Conservation (phyloP, 2,329 filamentous ascomycete species). For the Mycosphaerella arachidis region DNA sequence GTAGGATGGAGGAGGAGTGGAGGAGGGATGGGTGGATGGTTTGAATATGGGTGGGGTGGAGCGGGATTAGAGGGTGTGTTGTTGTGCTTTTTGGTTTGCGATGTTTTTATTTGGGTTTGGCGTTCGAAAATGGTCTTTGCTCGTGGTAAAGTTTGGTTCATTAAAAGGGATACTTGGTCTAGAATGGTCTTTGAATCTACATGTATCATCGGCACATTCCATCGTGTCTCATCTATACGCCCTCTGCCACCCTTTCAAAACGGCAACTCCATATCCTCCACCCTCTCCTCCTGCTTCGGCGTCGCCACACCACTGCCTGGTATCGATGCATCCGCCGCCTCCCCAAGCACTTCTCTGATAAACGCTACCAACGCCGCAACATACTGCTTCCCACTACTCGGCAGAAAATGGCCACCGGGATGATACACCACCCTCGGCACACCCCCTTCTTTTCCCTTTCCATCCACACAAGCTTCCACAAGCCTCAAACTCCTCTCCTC, state of each 20-base stretch:
- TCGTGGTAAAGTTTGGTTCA: background rate
- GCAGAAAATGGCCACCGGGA: slow-evolving; percentile 87
- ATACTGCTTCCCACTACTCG: slow-evolving; percentile 71
- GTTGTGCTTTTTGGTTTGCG: no score
- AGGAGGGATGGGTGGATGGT: background rate
- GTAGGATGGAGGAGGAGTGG: background rate
- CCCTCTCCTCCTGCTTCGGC: slow-evolving; percentile 49
- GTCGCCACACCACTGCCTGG: slow-evolving; percentile 21
- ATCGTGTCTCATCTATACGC: background rate
- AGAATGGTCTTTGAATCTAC: background rate
- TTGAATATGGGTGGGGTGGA: background rate
- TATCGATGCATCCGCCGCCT: slow-evolving; percentile 14
- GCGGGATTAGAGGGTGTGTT: no score
- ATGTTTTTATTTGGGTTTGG: no score
- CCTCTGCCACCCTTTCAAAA: slow-evolving; percentile 46
- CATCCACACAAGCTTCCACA: slow-evolving; percentile 57
- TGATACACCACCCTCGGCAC: slow-evolving; percentile 58
- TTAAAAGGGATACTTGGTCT: background rate
- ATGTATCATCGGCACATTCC: background rate
- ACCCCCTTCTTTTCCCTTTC: slow-evolving; percentile 39
- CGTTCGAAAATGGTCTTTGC: no score
- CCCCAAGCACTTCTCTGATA: slow-evolving; percentile 53
- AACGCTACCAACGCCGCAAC: slow-evolving; percentile 71
- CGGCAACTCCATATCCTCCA: slow-evolving; percentile 65
- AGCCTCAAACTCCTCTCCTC: slow-evolving; percentile 66